These are phyloP conservation scores for Penicillium paradoxum DNA, from an alignment of 495 filamentous ascomycete species.

Conservation along the genomic window DNA sequence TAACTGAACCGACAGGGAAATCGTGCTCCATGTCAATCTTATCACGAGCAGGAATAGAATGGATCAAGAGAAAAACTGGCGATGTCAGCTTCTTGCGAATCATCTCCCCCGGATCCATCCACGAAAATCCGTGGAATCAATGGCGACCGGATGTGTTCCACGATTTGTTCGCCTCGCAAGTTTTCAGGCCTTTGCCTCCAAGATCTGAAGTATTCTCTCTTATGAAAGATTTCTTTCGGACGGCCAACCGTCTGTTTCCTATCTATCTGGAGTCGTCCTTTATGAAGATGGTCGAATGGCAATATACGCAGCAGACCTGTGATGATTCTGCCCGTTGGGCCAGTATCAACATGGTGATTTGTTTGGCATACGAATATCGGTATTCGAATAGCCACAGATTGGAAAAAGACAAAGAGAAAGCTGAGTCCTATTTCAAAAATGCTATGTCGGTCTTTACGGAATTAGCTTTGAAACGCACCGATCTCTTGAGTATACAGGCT, in stretches of 20 bases:
- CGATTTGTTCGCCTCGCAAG: conserved; percentile 76
- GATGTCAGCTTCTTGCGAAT: conserved; percentile 82
- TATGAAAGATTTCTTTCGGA: conserved; percentile 86
- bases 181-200: conserved; percentile 73
- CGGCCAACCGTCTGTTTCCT: conserved; percentile 95
- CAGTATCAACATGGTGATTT: conserved; percentile 85
- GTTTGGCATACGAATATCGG: conserved; percentile 81
- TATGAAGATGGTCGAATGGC: conserved; percentile 88
- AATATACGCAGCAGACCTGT: conserved; percentile 87
- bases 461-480: conserved; percentile 86
- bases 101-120: conserved; percentile 64
- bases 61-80: conserved; percentile 94
- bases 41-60: conserved; percentile 91
- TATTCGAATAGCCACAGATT: conserved; percentile 84
- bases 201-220: conserved; percentile 74
- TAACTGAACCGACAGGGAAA: conserved; percentile 54
- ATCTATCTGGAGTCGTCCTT: conserved; percentile 94
- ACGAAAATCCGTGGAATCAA: conserved; percentile 78
- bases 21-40: conserved; percentile 93
- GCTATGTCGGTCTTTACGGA: conserved; percentile 87
- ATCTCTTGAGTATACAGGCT: conserved; percentile 89
- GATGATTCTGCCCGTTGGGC: conserved; percentile 96
- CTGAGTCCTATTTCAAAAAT: conserved; percentile 92
- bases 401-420: conserved; percentile 81
- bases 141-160: conserved; percentile 93